These are phyloP conservation scores for Populus tremula DNA, from an alignment of 345 rosid species.

Conservation along the genomic window DNA sequence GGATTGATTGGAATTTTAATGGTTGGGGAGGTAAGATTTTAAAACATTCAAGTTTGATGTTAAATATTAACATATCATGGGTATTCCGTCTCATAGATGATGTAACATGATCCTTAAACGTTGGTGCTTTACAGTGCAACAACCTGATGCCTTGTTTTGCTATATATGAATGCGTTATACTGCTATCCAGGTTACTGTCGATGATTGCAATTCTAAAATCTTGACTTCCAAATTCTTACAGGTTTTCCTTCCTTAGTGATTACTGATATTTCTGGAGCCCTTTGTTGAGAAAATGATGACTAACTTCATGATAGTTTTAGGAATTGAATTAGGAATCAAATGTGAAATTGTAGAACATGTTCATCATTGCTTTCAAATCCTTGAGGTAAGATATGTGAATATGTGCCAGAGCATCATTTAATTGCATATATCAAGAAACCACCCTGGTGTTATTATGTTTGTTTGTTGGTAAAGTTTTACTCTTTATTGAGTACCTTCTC, in stretches of 20 bases:
- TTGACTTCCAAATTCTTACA: not conserved
- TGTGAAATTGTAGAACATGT: not conserved
- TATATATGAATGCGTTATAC: not conserved
- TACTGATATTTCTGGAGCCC: not conserved
- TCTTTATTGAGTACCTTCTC: slow-evolving; percentile 5
- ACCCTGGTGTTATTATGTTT: not conserved
- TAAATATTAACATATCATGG: not conserved
- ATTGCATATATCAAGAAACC: not conserved
- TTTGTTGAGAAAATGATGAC: not conserved
- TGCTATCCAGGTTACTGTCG: not conserved
- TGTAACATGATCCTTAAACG: not conserved
- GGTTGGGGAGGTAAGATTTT: slow-evolving; percentile 73
- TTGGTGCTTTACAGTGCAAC: not conserved
- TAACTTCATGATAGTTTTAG: not conserved
- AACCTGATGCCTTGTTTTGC: not conserved
- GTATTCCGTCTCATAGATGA: not conserved
- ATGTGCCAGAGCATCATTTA: not conserved
- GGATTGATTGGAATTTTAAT: slow-evolving; percentile 87
- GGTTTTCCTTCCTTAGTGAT: slow-evolving; percentile 3
- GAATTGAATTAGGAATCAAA: not conserved
- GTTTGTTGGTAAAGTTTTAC: not conserved
- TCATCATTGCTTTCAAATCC: not conserved
- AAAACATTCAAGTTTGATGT: not conserved
- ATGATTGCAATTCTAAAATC: not conserved
- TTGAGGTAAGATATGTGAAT: not conserved